Percentiles rank a stretch among this genome's conserved stretches.
Conservation (phyloP, 169 alveolate genomes). For the Babesia bigemina region DNA sequence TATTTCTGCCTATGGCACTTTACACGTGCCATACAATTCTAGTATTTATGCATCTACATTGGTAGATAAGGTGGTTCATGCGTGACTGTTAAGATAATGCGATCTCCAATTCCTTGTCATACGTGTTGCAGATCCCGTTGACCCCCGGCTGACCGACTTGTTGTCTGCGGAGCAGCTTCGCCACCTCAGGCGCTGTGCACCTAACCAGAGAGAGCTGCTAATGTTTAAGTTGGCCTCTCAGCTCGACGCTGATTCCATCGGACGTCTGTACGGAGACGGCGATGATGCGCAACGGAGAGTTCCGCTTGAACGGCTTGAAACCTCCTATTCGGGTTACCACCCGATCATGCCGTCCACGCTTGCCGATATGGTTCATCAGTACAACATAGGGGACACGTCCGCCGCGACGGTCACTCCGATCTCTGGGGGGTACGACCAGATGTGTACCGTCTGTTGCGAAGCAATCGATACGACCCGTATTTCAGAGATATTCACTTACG, state of each 20-base stretch:
- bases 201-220: conserved; percentile 43
- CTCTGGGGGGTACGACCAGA: conserved; percentile 42
- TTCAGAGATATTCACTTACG: conserved; percentile 31
- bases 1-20: too few species aligned
- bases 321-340: background rate
- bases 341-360: background rate
- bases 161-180: conserved; percentile 30
- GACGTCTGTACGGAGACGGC: conserved; percentile 8
- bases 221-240: conserved; percentile 35
- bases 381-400: conserved; percentile 1
- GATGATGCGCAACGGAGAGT: background rate
- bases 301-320: conserved; percentile 1
- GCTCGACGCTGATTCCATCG: conserved; percentile 38
- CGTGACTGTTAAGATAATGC: too few species aligned
- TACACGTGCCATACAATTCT: too few species aligned
- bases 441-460: conserved; percentile 73
- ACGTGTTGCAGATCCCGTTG: conserved; percentile 27
- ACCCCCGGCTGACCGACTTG: conserved; percentile 44
- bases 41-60: too few species aligned
- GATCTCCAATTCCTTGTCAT: background rate
- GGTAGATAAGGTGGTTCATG: too few species aligned
- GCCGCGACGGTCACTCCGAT: conserved; percentile 3
- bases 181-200: conserved; percentile 46
- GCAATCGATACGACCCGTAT: conserved; percentile 24
- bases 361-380: background rate